Evolutionary conservation across 2,329 filamentous ascomycete species (phyloP).

Genomic region (Podosphaera aphanis): DNA sequence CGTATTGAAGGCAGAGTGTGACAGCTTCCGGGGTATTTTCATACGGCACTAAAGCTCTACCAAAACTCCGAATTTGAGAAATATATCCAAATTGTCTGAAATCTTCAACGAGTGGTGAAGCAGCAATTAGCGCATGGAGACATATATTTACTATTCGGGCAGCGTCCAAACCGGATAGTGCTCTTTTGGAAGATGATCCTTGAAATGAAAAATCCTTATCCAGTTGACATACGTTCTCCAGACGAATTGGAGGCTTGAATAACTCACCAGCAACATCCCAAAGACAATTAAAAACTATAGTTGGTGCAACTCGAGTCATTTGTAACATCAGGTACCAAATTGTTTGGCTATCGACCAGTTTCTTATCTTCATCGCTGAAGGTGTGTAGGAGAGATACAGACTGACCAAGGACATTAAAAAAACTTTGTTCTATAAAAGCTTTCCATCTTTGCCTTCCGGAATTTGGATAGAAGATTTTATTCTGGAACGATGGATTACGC

Average conservation of each 20-base stretch:
- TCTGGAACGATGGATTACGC: not conserved
- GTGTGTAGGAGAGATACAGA: constrained; percentile 30
- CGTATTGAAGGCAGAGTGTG: constrained; percentile 32
- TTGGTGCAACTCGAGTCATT: constrained; percentile 31
- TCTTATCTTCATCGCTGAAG: constrained; percentile 26
- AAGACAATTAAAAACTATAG: constrained; percentile 36
- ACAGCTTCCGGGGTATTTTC: constrained; percentile 24
- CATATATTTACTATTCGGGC: constrained; percentile 25
- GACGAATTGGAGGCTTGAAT: constrained; percentile 26
- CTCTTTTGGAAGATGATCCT: constrained; percentile 1
- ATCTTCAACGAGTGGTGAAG: constrained; percentile 22
- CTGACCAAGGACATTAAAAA: constrained; percentile 39
- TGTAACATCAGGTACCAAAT: constrained; percentile 40
- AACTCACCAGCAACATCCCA: constrained; percentile 37
- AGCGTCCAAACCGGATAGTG: constrained; percentile 12
- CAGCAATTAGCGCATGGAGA: constrained; percentile 36
- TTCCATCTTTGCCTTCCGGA: constrained; percentile 24
- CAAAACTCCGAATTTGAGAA: constrained; percentile 29
- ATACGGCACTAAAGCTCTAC: constrained; percentile 22
- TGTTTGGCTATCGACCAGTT: constrained; percentile 34
- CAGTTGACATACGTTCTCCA: constrained; percentile 10
- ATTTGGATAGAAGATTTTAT: constrained; percentile 1
- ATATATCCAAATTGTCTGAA: constrained; percentile 27
- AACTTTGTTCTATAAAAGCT: constrained; percentile 36
- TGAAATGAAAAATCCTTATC: constrained; percentile 6